These are phyloP conservation scores for Cairneyella variabilis DNA, from an alignment of 495 filamentous ascomycete species.

Conservation along the genomic window DNA sequence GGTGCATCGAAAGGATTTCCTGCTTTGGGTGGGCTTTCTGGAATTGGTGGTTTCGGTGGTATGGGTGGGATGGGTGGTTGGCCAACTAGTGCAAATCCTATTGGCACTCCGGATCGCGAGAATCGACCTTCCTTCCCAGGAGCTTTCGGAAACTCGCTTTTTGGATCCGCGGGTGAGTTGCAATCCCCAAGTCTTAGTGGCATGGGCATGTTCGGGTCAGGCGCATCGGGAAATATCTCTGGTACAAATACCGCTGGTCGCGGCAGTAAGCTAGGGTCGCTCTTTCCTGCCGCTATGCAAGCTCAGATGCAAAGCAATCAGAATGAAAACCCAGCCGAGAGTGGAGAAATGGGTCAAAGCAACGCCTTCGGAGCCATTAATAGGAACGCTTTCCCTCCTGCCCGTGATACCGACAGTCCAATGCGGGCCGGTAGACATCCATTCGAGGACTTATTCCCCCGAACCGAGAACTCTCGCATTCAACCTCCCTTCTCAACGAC, in stretches of 20 bases:
- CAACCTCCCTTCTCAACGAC: slow-evolving; percentile 21
- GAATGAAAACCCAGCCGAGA: slow-evolving; percentile 42
- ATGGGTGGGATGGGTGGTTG: slow-evolving; percentile 59
- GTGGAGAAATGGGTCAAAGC: slow-evolving; percentile 42
- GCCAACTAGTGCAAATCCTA: slow-evolving; percentile 54
- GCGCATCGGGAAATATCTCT: slow-evolving; percentile 48
- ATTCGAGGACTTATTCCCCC: slow-evolving; percentile 52
- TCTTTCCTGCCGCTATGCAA: slow-evolving; percentile 85
- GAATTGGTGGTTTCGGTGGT: slow-evolving; percentile 54
- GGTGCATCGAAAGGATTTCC: slow-evolving; percentile 68
- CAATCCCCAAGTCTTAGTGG: slow-evolving; percentile 64
- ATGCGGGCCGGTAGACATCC: slow-evolving; percentile 52
- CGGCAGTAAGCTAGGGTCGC: slow-evolving; percentile 76
- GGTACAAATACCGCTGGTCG: slow-evolving; percentile 58
- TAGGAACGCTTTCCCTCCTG: slow-evolving; percentile 44
- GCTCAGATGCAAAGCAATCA: slow-evolving; percentile 74
- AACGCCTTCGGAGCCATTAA: slow-evolving; percentile 52
- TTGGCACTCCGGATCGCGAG: slow-evolving; percentile 77
- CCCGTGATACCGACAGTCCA: slow-evolving; percentile 59
- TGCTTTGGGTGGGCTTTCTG: slow-evolving; percentile 58
- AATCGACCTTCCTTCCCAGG: slow-evolving; percentile 51
- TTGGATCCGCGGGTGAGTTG: slow-evolving; percentile 66
- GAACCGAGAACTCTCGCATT: slow-evolving; percentile 27
- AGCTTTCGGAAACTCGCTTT: slow-evolving; percentile 69
- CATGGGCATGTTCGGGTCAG: slow-evolving; percentile 46